phyloP scores from a whole-genome alignment of 345 rosid species.

The Gynandropsis gynandra region DNA sequence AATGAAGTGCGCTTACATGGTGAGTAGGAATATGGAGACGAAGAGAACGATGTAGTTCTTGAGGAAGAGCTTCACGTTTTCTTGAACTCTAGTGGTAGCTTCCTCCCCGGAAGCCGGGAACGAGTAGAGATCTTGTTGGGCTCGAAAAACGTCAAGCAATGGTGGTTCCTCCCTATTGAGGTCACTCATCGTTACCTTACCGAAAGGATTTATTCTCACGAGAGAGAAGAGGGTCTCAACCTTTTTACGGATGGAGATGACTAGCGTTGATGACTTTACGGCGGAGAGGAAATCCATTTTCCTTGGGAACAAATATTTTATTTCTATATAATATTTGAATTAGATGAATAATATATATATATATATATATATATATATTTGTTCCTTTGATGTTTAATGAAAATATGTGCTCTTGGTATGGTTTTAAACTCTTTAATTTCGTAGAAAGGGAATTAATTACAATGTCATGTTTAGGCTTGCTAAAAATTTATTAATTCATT shows the following conservation, averaged over 20 bases:
- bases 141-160: conserved; percentile 52
- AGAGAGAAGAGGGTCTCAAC: conserved; percentile 41
- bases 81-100: conserved; percentile 52
- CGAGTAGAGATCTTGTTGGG: conserved; percentile 44
- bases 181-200: conserved; percentile 63
- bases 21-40: conserved; percentile 49
- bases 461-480: no score
- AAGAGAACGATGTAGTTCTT: conserved; percentile 59
- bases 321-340: no score
- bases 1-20: conserved; percentile 33
- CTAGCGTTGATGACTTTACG: no score
- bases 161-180: conserved; percentile 47
- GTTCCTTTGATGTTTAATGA: no score
- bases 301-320: no score
- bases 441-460: no score
- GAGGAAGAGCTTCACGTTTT: conserved; percentile 74
- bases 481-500: no score
- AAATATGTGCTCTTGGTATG: no score
- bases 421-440: no score
- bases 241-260: neutral
- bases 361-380: no score
- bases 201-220: conserved; percentile 57
- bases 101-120: conserved; percentile 51
- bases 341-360: no score
- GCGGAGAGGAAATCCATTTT: no score